Conservation (phyloP, 495 filamentous ascomycete genomes). For the Staphylotrichum longicolle region DNA sequence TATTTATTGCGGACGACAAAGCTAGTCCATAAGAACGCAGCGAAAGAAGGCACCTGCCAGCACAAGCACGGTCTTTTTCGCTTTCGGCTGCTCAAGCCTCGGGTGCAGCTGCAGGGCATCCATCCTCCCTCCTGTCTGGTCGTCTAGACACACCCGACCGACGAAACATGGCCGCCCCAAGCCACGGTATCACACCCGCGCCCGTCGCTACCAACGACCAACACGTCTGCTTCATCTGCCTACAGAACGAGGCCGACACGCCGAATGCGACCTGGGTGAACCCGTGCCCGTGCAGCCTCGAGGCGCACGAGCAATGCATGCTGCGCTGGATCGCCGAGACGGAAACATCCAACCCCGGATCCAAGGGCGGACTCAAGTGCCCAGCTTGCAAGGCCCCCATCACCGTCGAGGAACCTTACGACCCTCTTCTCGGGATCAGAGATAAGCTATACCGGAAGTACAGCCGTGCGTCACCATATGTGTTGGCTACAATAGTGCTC, state of each 20-base stretch:
- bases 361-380: conserved; percentile 66
- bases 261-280: conserved; percentile 73
- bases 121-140: no score
- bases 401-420: conserved; percentile 65
- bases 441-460: conserved; percentile 55
- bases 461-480: conserved; percentile 56
- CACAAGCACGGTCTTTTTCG: no score
- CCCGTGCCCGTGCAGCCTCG: conserved; percentile 84
- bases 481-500: conserved; percentile 54
- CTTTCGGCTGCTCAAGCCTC: no score
- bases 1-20: no score
- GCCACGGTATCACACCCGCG: conserved; percentile 12
- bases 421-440: conserved; percentile 60
- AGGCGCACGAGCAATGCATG: conserved; percentile 87
- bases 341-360: conserved; percentile 53
- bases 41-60: no score
- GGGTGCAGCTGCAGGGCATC: no score
- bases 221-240: conserved; percentile 91
- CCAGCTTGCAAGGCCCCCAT: conserved; percentile 87
- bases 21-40: no score
- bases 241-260: conserved; percentile 67
- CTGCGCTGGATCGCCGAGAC: conserved; percentile 86
- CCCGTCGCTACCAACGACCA: conserved; percentile 36
- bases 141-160: no score
- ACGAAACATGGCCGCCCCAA: no score